Conservation (phyloP, 2,329 filamentous ascomycete genomes). For the Mycogone perniciosa region DNA sequence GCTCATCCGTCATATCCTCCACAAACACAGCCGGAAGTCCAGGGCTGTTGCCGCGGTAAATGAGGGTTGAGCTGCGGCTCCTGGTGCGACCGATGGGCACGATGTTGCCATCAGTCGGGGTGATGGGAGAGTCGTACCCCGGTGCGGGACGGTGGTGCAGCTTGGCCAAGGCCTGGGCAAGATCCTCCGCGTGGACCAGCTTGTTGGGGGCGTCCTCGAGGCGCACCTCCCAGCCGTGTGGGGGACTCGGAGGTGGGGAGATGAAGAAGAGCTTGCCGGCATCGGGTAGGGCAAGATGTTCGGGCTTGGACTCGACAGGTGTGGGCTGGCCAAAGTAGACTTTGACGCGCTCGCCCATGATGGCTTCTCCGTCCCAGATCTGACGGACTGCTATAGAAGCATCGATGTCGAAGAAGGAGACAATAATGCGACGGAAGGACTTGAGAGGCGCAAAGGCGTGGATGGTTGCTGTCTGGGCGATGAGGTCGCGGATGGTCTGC, state of each 20-base stretch:
- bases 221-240: constrained; percentile 62
- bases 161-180: constrained; percentile 59
- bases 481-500: constrained; percentile 64
- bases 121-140: constrained; percentile 23
- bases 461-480: constrained; percentile 62
- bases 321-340: constrained; percentile 64
- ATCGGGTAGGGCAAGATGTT: constrained; percentile 60
- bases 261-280: constrained; percentile 69
- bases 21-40: constrained; percentile 59
- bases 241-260: constrained; percentile 60
- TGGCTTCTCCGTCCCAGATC: constrained; percentile 65
- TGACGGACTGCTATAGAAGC: constrained; percentile 65
- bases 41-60: constrained; percentile 54
- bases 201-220: constrained; percentile 66
- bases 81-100: constrained; percentile 29
- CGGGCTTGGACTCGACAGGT: constrained; percentile 46
- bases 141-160: constrained; percentile 42
- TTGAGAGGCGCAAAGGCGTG: constrained; percentile 76
- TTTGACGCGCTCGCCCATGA: constrained; percentile 63
- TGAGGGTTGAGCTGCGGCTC: constrained; percentile 58
- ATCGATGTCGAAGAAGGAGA: constrained; percentile 66
- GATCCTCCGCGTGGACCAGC: constrained; percentile 61
- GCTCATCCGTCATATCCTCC: constrained; percentile 59
- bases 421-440: constrained; percentile 74
- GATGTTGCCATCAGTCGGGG: constrained; percentile 23